These are phyloP conservation scores for Penicillium italicum DNA, from an alignment of 2,329 filamentous ascomycete species.

Conservation along the genomic window DNA sequence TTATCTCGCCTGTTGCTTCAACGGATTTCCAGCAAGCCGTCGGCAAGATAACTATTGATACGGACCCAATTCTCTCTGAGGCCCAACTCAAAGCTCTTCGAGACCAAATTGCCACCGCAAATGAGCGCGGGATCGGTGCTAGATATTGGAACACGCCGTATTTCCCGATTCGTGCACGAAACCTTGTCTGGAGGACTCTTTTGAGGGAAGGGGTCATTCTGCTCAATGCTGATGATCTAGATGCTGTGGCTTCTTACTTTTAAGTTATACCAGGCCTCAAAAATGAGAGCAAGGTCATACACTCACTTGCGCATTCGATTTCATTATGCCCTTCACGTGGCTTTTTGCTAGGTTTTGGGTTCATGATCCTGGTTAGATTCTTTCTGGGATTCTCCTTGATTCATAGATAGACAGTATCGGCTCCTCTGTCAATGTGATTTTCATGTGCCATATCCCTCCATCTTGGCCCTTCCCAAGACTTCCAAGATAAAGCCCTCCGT, in stretches of 20 bases:
- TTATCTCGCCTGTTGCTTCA: constrained; percentile 54
- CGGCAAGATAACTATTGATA: constrained; percentile 37
- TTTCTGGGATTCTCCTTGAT: not conserved
- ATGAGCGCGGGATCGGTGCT: constrained; percentile 55
- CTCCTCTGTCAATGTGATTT: not conserved
- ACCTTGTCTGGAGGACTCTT: constrained; percentile 57
- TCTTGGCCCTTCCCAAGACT: not conserved
- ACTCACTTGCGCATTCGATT: not conserved
- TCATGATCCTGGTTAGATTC: not conserved
- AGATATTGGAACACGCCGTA: constrained; percentile 62
- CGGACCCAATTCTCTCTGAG: constrained; percentile 31
- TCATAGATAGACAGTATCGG: not conserved
- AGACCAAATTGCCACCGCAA: constrained; percentile 52
- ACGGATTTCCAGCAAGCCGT: constrained; percentile 49
- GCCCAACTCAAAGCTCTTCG: constrained; percentile 50
- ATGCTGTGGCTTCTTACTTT: constrained; percentile 45
- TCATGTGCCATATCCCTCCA: not conserved
- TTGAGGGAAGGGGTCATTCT: constrained; percentile 58
- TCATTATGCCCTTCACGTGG: not conserved
- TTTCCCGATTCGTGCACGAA: constrained; percentile 57
- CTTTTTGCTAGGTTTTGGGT: not conserved
- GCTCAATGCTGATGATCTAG: constrained; percentile 62
- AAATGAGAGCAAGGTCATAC: not conserved
- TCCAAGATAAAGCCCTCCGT: not conserved
- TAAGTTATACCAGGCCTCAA: constrained; percentile 5